These are phyloP conservation scores for Penicillium ucsense DNA, from an alignment of 495 filamentous ascomycete species.

Conservation along the genomic window DNA sequence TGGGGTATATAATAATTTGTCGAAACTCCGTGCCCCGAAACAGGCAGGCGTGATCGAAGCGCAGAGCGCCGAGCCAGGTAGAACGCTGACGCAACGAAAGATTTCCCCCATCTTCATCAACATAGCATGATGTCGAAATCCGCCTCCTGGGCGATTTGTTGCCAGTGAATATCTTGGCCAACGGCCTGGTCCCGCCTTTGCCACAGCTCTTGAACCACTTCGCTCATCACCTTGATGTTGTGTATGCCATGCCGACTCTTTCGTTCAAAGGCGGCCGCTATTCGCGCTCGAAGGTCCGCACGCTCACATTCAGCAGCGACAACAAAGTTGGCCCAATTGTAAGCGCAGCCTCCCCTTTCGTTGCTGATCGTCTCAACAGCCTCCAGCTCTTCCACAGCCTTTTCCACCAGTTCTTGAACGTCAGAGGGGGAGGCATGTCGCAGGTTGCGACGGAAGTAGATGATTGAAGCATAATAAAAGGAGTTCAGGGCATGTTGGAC, in stretches of 20 bases:
- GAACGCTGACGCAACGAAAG: too few relatives aligned
- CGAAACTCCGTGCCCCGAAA: too few relatives aligned
- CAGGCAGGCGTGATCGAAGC: too few relatives aligned
- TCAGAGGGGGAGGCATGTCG: slow-evolving; percentile 8
- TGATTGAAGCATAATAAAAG: slow-evolving; percentile 19
- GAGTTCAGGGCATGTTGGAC: slow-evolving; percentile 20
- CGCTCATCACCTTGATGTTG: slow-evolving; percentile 13
- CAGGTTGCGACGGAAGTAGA: slow-evolving; percentile 16
- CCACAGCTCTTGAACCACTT: slow-evolving; percentile 16
- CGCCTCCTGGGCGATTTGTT: slow-evolving; percentile 17
- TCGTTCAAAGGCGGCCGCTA: slow-evolving; percentile 11
- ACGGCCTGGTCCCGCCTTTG: slow-evolving; percentile 6
- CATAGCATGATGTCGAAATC: slow-evolving; percentile 20
- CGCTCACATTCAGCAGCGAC: slow-evolving; percentile 19
- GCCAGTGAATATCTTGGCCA: slow-evolving; percentile 14
- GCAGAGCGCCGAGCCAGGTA: too few relatives aligned
- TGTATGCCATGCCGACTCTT: slow-evolving; percentile 17
- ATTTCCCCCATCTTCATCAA: too few relatives aligned
- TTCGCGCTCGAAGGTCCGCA: slow-evolving; percentile 12
- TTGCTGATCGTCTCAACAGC: slow-evolving; percentile 10
- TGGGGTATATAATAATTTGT: too few relatives aligned
- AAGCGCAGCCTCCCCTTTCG: slow-evolving; percentile 14
- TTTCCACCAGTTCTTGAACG: slow-evolving; percentile 18
- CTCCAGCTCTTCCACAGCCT: slow-evolving; percentile 16
- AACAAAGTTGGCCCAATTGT: slow-evolving; percentile 21